A percentile compares a stretch with the other conserved stretches of the same genome.
These are phyloP conservation scores for Sclerotinia spermophila DNA, from an alignment of 2,329 filamentous ascomycete species.

Conservation along the genomic window DNA sequence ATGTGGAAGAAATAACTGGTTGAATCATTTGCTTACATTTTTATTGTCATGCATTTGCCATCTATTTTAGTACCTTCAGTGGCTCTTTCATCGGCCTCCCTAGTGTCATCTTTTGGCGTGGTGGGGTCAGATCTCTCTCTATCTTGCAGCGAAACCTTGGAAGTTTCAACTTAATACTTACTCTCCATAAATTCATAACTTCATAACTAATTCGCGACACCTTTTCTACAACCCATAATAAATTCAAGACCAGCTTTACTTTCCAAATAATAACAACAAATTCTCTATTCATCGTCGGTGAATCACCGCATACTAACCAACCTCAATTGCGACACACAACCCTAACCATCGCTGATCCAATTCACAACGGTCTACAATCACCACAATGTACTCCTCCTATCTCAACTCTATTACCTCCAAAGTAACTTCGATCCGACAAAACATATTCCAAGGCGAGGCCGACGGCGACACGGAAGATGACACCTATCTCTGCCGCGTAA, in stretches of 20 bases:
- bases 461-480: conserved; percentile 81
- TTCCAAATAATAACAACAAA: background rate
- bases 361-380: background rate
- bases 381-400: conserved; percentile 75
- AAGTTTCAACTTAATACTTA: conserved; percentile 14
- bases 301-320: background rate
- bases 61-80: background rate
- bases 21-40: background rate
- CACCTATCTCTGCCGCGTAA: conserved; percentile 88
- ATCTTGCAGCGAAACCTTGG: conserved; percentile 17
- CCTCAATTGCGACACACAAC: conserved; percentile 8
- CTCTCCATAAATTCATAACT: conserved; percentile 3
- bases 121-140: conserved; percentile 17
- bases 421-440: conserved; percentile 59
- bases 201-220: background rate
- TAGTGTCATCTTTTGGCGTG: background rate
- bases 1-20: background rate
- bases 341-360: background rate
- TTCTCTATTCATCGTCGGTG: background rate
- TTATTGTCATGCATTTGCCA: background rate
- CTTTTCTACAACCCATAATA: conserved; percentile 1
- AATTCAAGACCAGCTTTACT: background rate
- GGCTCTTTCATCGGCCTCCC: conserved; percentile 1
- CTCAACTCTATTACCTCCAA: conserved; percentile 62
- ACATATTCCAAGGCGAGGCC: conserved; percentile 65